phyloP scores from a whole-genome alignment of 345 rosid species.

The Mercurialis annua region DNA sequence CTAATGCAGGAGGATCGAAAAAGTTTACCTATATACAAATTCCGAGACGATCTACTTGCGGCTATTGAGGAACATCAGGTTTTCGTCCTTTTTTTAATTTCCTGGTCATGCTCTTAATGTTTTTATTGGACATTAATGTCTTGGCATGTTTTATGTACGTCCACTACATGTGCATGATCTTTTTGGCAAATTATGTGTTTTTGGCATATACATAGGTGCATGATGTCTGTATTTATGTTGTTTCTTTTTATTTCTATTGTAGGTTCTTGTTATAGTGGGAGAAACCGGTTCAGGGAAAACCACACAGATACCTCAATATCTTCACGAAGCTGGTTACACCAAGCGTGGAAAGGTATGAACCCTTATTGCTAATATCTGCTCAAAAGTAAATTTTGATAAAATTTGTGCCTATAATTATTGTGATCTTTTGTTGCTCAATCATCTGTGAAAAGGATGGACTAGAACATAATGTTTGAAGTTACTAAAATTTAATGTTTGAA shows the following conservation, averaged over 20 bases:
- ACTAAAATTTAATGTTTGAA: too few relatives aligned
- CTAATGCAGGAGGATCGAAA: conserved; percentile 70
- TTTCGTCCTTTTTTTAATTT: conserved; percentile 2
- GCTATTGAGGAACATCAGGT: conserved; percentile 84
- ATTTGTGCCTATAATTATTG: neutral
- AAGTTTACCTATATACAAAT: conserved; percentile 77
- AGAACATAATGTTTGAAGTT: too few relatives aligned
- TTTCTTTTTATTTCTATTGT: conserved; percentile 13
- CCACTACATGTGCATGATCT: neutral
- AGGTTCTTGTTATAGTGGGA: conserved; percentile 96
- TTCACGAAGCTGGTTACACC: conserved; percentile 96
- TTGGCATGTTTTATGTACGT: neutral
- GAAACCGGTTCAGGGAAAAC: conserved; percentile 99
- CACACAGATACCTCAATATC: conserved; percentile 93
- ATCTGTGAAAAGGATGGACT: neutral
- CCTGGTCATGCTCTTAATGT: neutral
- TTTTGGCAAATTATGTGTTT: neutral
- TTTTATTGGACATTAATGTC: neutral
- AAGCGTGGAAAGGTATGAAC: conserved; percentile 77
- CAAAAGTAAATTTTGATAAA: neutral
- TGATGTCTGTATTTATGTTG: neutral
- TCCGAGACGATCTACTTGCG: conserved; percentile 73
- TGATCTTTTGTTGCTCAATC: neutral
- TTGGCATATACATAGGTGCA: neutral
- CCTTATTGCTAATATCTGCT: neutral